Conservation (phyloP, 2,329 filamentous ascomycete species). For the Pseudogymnoascus sp. region DNA sequence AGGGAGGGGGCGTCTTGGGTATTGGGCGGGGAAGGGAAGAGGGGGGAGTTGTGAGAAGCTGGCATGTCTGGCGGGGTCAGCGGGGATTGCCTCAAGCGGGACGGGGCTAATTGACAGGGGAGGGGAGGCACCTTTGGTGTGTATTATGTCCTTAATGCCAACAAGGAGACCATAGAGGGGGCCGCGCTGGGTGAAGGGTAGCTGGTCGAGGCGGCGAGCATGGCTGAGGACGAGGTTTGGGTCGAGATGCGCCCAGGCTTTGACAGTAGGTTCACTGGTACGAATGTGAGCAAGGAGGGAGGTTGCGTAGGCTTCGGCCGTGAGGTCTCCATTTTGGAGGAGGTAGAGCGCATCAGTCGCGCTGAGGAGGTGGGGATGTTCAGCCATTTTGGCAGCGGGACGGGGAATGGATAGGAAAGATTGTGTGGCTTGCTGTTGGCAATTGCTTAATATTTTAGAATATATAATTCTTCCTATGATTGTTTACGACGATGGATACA, state of each 20-base stretch:
- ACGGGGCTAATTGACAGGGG: neutral
- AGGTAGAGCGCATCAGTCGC: conserved; percentile 35
- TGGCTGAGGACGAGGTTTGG: conserved; percentile 39
- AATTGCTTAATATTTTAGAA: neutral
- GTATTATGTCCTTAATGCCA: conserved; percentile 54
- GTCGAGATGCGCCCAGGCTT: conserved; percentile 44
- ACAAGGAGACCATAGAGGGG: conserved; percentile 50
- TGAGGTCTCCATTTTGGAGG: conserved; percentile 35
- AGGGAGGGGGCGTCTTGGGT: conserved; percentile 46
- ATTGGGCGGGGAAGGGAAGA: conserved; percentile 40
- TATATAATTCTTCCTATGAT: neutral
- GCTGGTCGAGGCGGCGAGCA: conserved; percentile 41
- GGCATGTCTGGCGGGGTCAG: conserved; percentile 42
- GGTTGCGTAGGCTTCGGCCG: conserved; percentile 41
- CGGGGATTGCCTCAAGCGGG: neutral
- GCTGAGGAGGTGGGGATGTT: conserved; percentile 26
- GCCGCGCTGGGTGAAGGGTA: conserved; percentile 41
- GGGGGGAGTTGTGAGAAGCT: conserved; percentile 45
- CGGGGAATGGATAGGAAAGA: neutral
- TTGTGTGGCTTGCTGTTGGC: neutral
- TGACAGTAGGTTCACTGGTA: conserved; percentile 36
- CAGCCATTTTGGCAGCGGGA: neutral
- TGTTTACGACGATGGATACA: neutral
- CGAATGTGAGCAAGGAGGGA: conserved; percentile 40
- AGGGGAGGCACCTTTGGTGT: conserved; percentile 38